Evolutionary conservation across 2,329 filamentous ascomycete species (phyloP).

Genomic region (Emmonsia crescens): DNA sequence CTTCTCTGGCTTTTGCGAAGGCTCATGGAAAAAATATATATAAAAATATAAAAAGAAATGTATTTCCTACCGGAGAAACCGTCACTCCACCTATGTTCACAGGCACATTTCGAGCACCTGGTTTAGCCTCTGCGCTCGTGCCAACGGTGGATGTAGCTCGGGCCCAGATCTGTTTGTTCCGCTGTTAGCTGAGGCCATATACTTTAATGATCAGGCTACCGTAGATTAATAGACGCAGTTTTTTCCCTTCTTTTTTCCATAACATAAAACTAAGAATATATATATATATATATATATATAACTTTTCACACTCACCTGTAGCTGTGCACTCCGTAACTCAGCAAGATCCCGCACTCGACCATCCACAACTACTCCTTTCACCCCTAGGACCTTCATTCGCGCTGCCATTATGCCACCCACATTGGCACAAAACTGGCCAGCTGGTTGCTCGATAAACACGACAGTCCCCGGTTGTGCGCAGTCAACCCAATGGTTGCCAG

Average conservation of each 20-base stretch:
- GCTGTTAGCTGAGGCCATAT: neutral
- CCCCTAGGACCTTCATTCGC: constrained; percentile 53
- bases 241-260: too few relatives aligned
- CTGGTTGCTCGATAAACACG: constrained; percentile 56
- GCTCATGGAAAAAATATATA: neutral
- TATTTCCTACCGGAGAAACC: constrained; percentile 29
- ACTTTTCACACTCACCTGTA: constrained; percentile 43
- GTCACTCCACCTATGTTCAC: constrained; percentile 32
- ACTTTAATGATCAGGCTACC: neutral
- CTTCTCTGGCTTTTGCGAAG: neutral
- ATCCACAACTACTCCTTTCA: constrained; percentile 53
- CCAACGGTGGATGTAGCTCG: constrained; percentile 35
- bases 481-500: constrained; percentile 58
- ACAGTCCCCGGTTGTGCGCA: constrained; percentile 49
- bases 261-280: too few relatives aligned
- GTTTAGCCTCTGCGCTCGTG: constrained; percentile 34
- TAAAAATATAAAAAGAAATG: neutral
- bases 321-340: constrained; percentile 44
- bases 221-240: neutral
- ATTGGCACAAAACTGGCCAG: constrained; percentile 56
- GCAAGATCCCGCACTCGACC: constrained; percentile 57
- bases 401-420: constrained; percentile 68
- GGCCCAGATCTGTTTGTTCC: constrained; percentile 31
- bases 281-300: too few relatives aligned
- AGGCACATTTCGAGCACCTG: constrained; percentile 30